Percentiles rank a stretch among this genome's conserved stretches.
Conservation (phyloP, 2,329 filamentous ascomycete species). For the Aspergillus luchuensis region DNA sequence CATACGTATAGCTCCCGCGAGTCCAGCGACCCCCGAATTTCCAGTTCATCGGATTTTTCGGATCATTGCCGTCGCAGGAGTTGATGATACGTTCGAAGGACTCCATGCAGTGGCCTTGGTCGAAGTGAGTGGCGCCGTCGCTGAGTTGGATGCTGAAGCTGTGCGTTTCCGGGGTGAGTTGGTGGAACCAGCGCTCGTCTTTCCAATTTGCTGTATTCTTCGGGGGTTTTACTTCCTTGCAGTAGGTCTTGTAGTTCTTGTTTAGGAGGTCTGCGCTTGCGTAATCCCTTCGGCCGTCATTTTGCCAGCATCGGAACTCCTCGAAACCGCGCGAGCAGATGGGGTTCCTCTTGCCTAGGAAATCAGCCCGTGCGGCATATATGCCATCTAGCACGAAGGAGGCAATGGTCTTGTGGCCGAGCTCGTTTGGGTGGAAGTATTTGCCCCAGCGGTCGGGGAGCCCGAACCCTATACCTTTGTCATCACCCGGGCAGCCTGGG, state of each 20-base stretch:
- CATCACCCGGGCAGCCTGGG: slow-evolving; percentile 1
- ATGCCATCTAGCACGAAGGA: slow-evolving; percentile 12
- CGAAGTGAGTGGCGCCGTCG: neutral
- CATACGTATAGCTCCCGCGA: slow-evolving; percentile 9
- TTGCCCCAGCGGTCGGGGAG: slow-evolving; percentile 35
- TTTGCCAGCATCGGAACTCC: slow-evolving; percentile 9
- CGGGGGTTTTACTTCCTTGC: neutral
- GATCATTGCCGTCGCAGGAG: slow-evolving; percentile 20
- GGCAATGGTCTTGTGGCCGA: slow-evolving; percentile 21
- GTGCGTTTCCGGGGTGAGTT: slow-evolving; percentile 7
- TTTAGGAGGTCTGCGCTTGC: neutral
- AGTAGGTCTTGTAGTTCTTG: slow-evolving; percentile 4
- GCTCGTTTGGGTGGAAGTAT: slow-evolving; percentile 39
- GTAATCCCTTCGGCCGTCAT: neutral
- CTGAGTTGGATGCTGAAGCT: neutral
- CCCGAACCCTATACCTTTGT: slow-evolving; percentile 9
- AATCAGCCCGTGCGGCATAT: neutral
- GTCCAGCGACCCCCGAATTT: slow-evolving; percentile 21
- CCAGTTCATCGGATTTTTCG: slow-evolving; percentile 23
- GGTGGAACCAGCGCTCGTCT: slow-evolving; percentile 1
- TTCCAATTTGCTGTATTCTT: neutral
- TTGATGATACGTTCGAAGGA: slow-evolving; percentile 14
- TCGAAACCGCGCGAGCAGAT: neutral
- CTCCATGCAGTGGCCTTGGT: slow-evolving; percentile 4
- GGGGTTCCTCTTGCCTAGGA: neutral